phyloP scores from a whole-genome alignment of 495 filamentous ascomycete species.

The Penicillium cosmopolitanum region DNA sequence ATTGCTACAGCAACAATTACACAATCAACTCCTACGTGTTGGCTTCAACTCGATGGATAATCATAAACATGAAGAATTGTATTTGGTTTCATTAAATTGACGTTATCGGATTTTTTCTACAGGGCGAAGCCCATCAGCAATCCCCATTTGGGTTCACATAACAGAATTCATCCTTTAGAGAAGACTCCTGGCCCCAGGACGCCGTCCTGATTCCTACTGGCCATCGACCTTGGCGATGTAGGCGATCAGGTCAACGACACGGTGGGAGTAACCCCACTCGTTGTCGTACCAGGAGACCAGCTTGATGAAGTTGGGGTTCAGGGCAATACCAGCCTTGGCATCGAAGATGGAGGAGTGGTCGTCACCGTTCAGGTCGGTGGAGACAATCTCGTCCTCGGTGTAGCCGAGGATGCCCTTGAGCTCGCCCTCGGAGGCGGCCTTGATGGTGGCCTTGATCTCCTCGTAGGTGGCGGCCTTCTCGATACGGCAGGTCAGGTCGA shows the following conservation, averaged over 20 bases:
- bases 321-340: constrained; percentile 97
- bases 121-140: constrained; percentile 9
- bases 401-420: constrained; percentile 93
- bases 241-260: constrained; percentile 93
- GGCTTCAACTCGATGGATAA: not conserved
- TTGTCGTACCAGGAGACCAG: constrained; percentile 98
- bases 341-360: constrained; percentile 96
- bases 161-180: constrained; percentile 32
- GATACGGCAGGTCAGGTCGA: constrained; percentile 91
- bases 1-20: not conserved
- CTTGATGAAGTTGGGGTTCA: constrained; percentile 99
- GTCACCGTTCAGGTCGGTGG: constrained; percentile 90
- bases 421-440: constrained; percentile 80
- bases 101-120: constrained; percentile 35
- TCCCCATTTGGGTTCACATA: constrained; percentile 3
- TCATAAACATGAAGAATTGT: constrained; percentile 28
- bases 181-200: constrained; percentile 38
- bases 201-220: constrained; percentile 51
- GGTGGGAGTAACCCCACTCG: constrained; percentile 96
- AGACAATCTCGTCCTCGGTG: constrained; percentile 97
- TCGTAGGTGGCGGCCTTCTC: constrained; percentile 92
- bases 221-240: constrained; percentile 89
- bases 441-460: constrained; percentile 89
- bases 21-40: not conserved
- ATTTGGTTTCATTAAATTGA: constrained; percentile 38